Evolutionary conservation across 2,329 filamentous ascomycete species (phyloP).

Genomic region (Nemania diffusa): DNA sequence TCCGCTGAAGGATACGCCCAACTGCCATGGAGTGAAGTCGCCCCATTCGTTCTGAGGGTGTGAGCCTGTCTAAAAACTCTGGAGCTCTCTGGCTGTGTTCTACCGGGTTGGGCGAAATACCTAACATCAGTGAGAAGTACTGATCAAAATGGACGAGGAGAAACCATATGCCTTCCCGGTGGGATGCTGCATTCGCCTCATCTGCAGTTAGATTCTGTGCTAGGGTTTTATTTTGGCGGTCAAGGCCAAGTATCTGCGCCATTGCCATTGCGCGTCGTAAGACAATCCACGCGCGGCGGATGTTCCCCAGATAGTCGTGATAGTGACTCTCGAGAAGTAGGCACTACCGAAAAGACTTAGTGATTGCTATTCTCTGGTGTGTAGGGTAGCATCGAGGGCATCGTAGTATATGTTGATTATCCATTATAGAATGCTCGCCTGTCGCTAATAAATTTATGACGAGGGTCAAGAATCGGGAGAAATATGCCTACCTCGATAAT

Average conservation of each 20-base stretch:
- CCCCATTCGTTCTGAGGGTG: conserved; percentile 37
- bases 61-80: conserved; percentile 45
- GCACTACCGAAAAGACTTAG: conserved; percentile 27
- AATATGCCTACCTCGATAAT: conserved; percentile 53
- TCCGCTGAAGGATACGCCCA: conserved; percentile 53
- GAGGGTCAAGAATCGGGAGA: not conserved
- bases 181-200: conserved; percentile 43
- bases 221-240: conserved; percentile 27
- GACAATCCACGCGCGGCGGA: conserved; percentile 58
- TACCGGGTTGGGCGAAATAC: conserved; percentile 54
- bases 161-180: conserved; percentile 57
- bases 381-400: not conserved
- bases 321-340: conserved; percentile 61
- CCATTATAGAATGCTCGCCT: not conserved
- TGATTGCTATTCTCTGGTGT: conserved; percentile 42
- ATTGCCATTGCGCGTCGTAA: conserved; percentile 58
- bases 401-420: not conserved
- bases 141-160: conserved; percentile 58
- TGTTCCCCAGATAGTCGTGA: conserved; percentile 58
- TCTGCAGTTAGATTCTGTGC: conserved; percentile 40
- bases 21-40: conserved; percentile 52
- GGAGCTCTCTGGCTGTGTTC: conserved; percentile 46
- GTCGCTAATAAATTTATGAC: not conserved
- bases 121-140: conserved; percentile 60
- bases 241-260: conserved; percentile 56